These are phyloP conservation scores for Musa acuminata DNA, from an alignment of 176 grass and related monocot genomes.

Conservation along the genomic window DNA sequence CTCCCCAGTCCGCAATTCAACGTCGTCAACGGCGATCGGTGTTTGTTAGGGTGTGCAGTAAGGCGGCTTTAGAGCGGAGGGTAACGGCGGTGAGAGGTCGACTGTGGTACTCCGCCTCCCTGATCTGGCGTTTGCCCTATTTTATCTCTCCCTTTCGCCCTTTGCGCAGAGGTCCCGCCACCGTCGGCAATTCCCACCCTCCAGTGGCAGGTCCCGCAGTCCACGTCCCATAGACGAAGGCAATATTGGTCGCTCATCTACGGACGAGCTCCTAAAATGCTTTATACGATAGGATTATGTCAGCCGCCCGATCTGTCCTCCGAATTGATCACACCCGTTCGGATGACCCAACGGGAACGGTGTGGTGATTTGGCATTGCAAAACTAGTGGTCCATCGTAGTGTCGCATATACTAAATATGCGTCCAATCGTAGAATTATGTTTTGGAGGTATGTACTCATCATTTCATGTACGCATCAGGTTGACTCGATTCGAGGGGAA, in stretches of 20 bases:
- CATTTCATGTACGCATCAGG: not conserved
- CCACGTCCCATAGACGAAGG: not conserved
- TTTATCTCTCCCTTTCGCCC: not conserved
- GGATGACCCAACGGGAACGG: not conserved
- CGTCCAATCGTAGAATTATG: not conserved
- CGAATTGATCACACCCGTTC: not conserved
- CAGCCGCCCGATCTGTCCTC: not conserved
- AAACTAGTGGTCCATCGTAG: not conserved
- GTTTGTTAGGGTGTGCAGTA: not conserved
- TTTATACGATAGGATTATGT: not conserved
- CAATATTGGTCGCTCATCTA: not conserved
- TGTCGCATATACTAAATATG: not conserved
- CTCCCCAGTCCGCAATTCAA: not conserved
- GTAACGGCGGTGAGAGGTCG: not conserved
- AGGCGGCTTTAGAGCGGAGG: not conserved
- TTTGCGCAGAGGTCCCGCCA: not conserved
- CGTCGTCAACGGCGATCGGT: conserved; percentile 7
- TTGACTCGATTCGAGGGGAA: too few species aligned
- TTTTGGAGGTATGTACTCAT: not conserved
- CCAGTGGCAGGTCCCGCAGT: not conserved
- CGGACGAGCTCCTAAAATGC: not conserved
- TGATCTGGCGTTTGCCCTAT: too few species aligned
- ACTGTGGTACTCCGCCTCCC: conserved; percentile 4
- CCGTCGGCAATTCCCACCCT: not conserved
- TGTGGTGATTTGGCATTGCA: not conserved